These are phyloP conservation scores for Cryptomeria japonica DNA, from an alignment of 75 land plant genomes.

Conservation along the genomic window DNA sequence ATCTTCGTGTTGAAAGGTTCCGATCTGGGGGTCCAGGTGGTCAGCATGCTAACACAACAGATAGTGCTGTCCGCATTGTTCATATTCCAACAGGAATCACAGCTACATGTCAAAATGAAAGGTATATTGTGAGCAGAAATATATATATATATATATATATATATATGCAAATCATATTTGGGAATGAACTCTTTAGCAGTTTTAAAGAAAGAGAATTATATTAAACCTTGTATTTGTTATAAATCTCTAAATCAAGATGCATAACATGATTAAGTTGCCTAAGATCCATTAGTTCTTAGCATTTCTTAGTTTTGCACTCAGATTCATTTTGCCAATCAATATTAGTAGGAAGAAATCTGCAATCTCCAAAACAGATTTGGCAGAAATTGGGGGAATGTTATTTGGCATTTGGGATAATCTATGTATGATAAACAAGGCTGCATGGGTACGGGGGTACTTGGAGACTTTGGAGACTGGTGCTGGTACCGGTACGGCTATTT, in stretches of 20 bases:
- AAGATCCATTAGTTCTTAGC: not conserved
- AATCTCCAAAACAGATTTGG: not conserved
- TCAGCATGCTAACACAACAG: slow-evolving; percentile 91
- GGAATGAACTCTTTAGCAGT: not conserved
- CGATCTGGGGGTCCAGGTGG: slow-evolving; percentile 97
- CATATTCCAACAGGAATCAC: slow-evolving; percentile 93
- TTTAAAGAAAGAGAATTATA: slow-evolving; percentile 1
- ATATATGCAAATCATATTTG: not conserved
- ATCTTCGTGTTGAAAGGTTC: slow-evolving; percentile 83
- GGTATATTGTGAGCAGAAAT: slow-evolving; percentile 38
- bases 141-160: too few species aligned
- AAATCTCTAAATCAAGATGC: not conserved
- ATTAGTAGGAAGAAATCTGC: not conserved
- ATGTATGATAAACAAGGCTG: not conserved
- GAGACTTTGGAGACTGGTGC: too few species aligned
- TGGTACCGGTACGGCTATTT: too few species aligned
- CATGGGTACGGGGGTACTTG: too few species aligned
- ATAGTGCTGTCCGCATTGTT: slow-evolving; percentile 91
- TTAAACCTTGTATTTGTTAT: not conserved
- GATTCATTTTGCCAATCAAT: not conserved
- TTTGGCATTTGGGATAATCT: not conserved
- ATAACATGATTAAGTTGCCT: not conserved
- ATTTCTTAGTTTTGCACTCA: not conserved
- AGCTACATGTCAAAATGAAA: slow-evolving; percentile 89
- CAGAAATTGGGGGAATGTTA: not conserved